These are phyloP conservation scores for Colletotrichum shisoi DNA, from an alignment of 2,329 filamentous ascomycete genomes.

Conservation along the genomic window DNA sequence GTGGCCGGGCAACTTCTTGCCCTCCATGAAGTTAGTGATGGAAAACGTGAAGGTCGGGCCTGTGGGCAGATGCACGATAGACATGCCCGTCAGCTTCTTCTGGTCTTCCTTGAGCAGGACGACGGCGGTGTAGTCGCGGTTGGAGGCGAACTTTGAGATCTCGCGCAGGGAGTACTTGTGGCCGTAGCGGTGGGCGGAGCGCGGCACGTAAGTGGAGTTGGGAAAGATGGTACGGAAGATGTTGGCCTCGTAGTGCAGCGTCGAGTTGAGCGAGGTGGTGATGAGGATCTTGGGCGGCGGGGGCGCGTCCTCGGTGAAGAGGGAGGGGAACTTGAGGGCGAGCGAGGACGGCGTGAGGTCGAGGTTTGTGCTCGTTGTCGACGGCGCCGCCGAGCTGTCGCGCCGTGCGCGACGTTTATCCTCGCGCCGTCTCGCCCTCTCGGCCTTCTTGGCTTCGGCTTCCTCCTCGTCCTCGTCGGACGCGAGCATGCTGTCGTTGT, in stretches of 20 bases:
- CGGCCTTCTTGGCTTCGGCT: slow-evolving; percentile 54
- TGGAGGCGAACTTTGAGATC: slow-evolving; percentile 83
- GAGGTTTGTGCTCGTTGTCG: slow-evolving; percentile 69
- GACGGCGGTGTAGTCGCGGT: slow-evolving; percentile 83
- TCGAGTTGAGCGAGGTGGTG: slow-evolving; percentile 89
- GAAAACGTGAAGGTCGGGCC: slow-evolving; percentile 94
- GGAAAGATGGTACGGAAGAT: slow-evolving; percentile 84
- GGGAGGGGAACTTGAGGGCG: slow-evolving; percentile 67
- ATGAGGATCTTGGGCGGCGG: slow-evolving; percentile 84
- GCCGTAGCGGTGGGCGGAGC: slow-evolving; percentile 81
- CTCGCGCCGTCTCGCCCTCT: slow-evolving; percentile 44
- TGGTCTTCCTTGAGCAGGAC: slow-evolving; percentile 87
- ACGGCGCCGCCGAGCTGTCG: slow-evolving; percentile 63
- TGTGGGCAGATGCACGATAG: slow-evolving; percentile 81
- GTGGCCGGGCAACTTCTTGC: slow-evolving; percentile 86
- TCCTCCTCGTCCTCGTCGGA: slow-evolving; percentile 64
- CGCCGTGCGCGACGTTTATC: slow-evolving; percentile 50
- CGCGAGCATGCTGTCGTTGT: slow-evolving; percentile 77
- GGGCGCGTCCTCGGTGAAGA: slow-evolving; percentile 67
- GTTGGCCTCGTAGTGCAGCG: slow-evolving; percentile 82
- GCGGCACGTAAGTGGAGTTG: slow-evolving; percentile 84
- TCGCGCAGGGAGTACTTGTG: slow-evolving; percentile 94
- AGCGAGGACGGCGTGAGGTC: slow-evolving; percentile 69
- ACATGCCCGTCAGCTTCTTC: slow-evolving; percentile 83
- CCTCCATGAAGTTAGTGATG: slow-evolving; percentile 89